Conservation (phyloP, 2,329 filamentous ascomycete genomes). For the Helotiales sp. region DNA sequence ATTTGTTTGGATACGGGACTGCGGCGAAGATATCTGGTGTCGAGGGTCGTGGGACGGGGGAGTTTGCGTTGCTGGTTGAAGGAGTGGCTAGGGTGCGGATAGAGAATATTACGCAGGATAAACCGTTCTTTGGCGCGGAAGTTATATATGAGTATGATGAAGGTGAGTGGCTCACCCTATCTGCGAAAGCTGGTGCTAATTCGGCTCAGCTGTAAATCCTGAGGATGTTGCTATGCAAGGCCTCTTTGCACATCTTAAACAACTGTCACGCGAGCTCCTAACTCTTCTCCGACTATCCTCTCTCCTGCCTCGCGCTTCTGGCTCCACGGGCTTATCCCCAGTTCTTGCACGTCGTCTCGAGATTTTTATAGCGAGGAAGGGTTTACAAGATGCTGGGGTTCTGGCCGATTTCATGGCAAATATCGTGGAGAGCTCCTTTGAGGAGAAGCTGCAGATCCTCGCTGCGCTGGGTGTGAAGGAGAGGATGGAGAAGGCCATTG, state of each 20-base stretch:
- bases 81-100: slow-evolving; percentile 77
- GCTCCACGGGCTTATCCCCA: slow-evolving; percentile 69
- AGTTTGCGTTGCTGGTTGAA: slow-evolving; percentile 84
- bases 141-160: slow-evolving; percentile 71
- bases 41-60: slow-evolving; percentile 70
- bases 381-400: slow-evolving; percentile 76
- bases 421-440: slow-evolving; percentile 80
- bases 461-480: slow-evolving; percentile 78
- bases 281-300: slow-evolving; percentile 82
- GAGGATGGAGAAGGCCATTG: slow-evolving; percentile 78
- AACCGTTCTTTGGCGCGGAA: slow-evolving; percentile 83
- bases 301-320: slow-evolving; percentile 70
- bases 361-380: slow-evolving; percentile 80
- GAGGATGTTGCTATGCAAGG: slow-evolving; percentile 66
- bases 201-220: slow-evolving; percentile 31
- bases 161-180: slow-evolving; percentile 42
- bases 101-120: slow-evolving; percentile 72
- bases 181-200: slow-evolving; percentile 17
- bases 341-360: slow-evolving; percentile 85
- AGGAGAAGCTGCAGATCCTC: slow-evolving; percentile 87
- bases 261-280: slow-evolving; percentile 81
- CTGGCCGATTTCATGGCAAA: slow-evolving; percentile 98
- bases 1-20: slow-evolving; percentile 82
- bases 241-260: slow-evolving; percentile 78
- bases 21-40: slow-evolving; percentile 77